Evolutionary conservation across 768 basidiomycete species (phyloP), one percentile per base, ranked within the genome.

Genomic region (Lentinula sp.): DNA sequence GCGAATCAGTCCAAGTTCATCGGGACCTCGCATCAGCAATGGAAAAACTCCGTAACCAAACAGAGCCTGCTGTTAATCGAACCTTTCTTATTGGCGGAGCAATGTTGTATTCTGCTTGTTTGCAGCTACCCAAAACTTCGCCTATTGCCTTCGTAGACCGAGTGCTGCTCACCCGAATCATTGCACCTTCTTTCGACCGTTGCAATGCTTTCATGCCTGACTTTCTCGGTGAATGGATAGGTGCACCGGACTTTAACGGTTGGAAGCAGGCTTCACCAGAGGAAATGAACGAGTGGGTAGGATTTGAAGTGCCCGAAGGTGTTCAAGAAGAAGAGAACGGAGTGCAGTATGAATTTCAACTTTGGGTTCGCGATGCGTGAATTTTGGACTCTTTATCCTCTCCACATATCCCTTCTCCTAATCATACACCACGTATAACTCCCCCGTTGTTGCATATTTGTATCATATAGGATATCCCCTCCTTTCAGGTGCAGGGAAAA

Each of bases 71-170:
- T n/a, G 69, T 84, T 46, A 74, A 91, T 67, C 82, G 85, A 59
- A 73, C 75, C 32, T 98, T 98, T 76, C 76, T 98, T 65, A 97
- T 97, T 35, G 97, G 97, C 35, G 97, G 97, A n/a, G 85, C 92
- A 6, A 83, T 87, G 35, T 73, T 98, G 31, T 97, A 97, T 78
- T 74, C 77, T 39, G 85, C 88, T 62, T 78, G 86, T 11, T 80
- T 97, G 39, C 71, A 73, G 8, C 68, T 80, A 13, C 68, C 76
- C 4, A 66, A 70, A 60, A 68, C 70, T 46, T 68, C 71, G 10
- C 50, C 69, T 4, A 61, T 68, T 15, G 77, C 76, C 21, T 74
- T 81, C 61, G 89, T 91, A 42, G 85, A 95, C 70, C 87, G 93
- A 42, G 79, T 98, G 66, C 83, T 99, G 63, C 80, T 99, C 60